Conservation (phyloP, 805 yeast species). For the Ogataea pini region DNA sequence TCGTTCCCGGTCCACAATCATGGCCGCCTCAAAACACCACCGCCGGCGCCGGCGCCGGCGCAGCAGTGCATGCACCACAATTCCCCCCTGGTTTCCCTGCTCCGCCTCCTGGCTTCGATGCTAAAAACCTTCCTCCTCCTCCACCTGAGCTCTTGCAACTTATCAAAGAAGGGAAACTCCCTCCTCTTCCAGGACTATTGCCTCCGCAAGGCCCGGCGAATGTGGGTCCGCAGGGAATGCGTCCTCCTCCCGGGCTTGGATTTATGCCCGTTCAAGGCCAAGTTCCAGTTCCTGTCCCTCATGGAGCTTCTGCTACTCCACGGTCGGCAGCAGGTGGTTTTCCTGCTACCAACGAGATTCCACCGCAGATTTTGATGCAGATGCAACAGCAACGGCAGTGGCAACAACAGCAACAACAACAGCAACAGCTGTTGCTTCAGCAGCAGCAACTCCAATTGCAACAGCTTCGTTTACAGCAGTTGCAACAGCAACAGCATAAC, state of each 20-base stretch:
- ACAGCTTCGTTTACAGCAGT: conserved; percentile 5
- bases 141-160: conserved; percentile 32
- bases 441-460: conserved; percentile 8
- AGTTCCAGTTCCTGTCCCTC: neutral
- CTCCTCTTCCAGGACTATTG: conserved; percentile 32
- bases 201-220: conserved; percentile 10
- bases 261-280: conserved; percentile 3
- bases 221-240: conserved; percentile 5
- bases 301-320: conserved; percentile 1
- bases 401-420: conserved; percentile 8
- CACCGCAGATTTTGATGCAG: conserved; percentile 19
- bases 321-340: neutral
- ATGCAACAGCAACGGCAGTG: conserved; percentile 13
- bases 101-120: conserved; percentile 17
- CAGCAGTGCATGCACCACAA: neutral
- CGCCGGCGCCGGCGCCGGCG: conserved; percentile 3
- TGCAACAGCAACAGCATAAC: neutral
- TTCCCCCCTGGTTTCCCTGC: neutral
- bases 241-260: conserved; percentile 12
- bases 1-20: neutral
- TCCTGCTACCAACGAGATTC: conserved; percentile 9
- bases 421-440: conserved; percentile 3
- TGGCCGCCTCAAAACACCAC: neutral
- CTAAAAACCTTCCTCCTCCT: conserved; percentile 27
- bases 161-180: conserved; percentile 31